phyloP scores from a whole-genome alignment of 2,329 filamentous ascomycete genomes.

The Fusarium oxysporum region DNA sequence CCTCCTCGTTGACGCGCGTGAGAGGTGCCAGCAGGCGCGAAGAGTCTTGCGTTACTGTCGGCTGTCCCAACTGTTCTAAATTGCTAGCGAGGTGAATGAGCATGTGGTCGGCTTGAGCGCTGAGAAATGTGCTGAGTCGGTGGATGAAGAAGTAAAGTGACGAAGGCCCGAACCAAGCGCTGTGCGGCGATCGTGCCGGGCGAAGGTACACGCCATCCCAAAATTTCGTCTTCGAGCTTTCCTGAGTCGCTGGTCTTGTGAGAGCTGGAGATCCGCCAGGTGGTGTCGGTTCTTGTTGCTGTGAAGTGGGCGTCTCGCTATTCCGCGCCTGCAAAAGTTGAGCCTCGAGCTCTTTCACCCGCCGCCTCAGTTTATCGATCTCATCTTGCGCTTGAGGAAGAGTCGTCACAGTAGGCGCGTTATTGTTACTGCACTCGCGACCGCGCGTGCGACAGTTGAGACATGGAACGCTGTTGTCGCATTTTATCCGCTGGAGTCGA shows the following conservation, averaged over 20 bases:
- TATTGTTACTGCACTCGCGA: constrained; percentile 7
- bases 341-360: neutral
- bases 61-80: neutral
- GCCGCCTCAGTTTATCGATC: neutral
- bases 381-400: constrained; percentile 20
- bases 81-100: constrained; percentile 21
- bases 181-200: constrained; percentile 2
- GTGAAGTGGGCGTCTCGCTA: neutral
- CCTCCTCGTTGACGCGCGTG: neutral
- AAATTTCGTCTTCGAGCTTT: neutral
- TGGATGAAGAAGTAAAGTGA: constrained; percentile 26
- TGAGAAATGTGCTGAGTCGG: constrained; percentile 9
- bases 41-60: neutral
- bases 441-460: constrained; percentile 19
- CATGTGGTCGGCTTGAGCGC: constrained; percentile 23
- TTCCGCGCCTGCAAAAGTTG: neutral
- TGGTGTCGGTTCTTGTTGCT: constrained; percentile 1
- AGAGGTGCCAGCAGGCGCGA: constrained; percentile 4
- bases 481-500: constrained; percentile 26
- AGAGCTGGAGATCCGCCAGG: neutral
- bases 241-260: neutral
- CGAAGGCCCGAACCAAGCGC: constrained; percentile 17
- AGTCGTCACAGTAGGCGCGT: neutral
- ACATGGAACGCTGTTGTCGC: constrained; percentile 16
- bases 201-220: constrained; percentile 19